Base-by-base conservation (phyloP, 768 basidiomycete species). In the Boletales sp. region DNA sequence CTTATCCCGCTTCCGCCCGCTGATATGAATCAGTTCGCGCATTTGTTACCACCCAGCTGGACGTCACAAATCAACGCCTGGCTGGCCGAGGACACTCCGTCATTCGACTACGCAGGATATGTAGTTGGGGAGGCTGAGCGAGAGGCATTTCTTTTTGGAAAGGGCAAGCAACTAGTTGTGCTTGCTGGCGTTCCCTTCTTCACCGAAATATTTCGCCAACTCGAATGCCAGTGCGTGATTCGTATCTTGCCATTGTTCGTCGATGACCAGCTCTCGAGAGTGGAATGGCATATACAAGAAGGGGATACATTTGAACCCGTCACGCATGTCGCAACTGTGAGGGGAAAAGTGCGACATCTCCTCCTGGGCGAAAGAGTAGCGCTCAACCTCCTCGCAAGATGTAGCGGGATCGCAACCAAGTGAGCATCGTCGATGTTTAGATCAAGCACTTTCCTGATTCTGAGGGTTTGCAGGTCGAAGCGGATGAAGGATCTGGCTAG, bases 361-460 rank as follows among this genome's bases (percentile, higher is more conserved):
- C 80, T 99, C 13, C 75, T 97, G 10, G 95, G 94, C 35, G 96
- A 99, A 68, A 78, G 95, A 41, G 83, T 96, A 38, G 94, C 91
- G 9, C 75, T 99, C 59, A 98, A 98, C 66, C 77, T 94, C 50
- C 77, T 99, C 46, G 93, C 96, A 9, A 76, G 96, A 59, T 97
- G 95, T 70, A 94, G 92, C 57, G 96, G 96, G 5, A 97, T 98
- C 56, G 95, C 95, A 15, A 95, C 93, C 28, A 87, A 88, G 94
- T 94, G 61, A 68, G 83, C 64, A 28, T 30, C 3, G 18, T 38
- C 21, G 38, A 47, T 19, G 31, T 44, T 41, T 8, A 7, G 10
- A 38, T 28, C 41, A 14, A 44, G 31, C 2, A 8, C 10, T 21
- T 41, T 18, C 5, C 41, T 50, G 21, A 60, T 21, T 13, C n/a